Conservation (phyloP, 164 flowering plant genomes). For the Amborella trichopoda region DNA sequence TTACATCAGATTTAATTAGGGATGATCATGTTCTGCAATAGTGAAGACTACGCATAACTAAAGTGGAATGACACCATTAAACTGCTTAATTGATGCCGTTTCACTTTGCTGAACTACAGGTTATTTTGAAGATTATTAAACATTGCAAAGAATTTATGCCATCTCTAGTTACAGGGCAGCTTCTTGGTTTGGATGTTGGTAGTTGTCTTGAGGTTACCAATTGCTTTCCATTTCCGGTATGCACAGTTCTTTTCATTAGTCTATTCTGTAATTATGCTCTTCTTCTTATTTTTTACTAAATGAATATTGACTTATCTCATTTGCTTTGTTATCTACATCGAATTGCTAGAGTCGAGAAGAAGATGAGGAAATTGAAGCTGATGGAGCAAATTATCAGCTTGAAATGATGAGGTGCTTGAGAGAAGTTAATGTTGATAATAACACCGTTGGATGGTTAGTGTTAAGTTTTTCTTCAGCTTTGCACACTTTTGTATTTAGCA, state of each 20-base stretch:
- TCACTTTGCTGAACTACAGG: constrained; percentile 25
- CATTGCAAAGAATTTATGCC: constrained; percentile 95
- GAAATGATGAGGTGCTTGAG: constrained; percentile 99
- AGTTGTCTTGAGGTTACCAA: constrained; percentile 98
- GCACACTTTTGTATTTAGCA: too few relatives aligned
- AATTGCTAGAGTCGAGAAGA: constrained; percentile 60
- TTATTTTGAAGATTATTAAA: constrained; percentile 77
- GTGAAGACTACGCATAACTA: too few relatives aligned
- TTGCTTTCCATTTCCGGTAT: constrained; percentile 94
- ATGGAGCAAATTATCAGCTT: constrained; percentile 98
- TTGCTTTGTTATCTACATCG: neutral
- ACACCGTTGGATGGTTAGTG: constrained; percentile 64
- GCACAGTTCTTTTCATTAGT: constrained; percentile 2
- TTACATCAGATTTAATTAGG: too few relatives aligned
- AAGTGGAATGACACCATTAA: too few relatives aligned
- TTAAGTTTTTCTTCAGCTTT: neutral
- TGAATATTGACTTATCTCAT: neutral
- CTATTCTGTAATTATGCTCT: neutral
- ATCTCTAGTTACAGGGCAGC: constrained; percentile 84
- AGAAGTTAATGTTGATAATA: constrained; percentile 97
- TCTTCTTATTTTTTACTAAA: neutral
- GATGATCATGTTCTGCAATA: neutral
- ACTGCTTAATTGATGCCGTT: too few relatives aligned
- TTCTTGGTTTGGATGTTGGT: constrained; percentile 95
- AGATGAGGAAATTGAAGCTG: constrained; percentile 96